Percentiles rank a stretch among this genome's conserved stretches.
These are phyloP conservation scores for Calonectria hawksworthii DNA, from an alignment of 2,329 filamentous ascomycete genomes.

Conservation along the genomic window DNA sequence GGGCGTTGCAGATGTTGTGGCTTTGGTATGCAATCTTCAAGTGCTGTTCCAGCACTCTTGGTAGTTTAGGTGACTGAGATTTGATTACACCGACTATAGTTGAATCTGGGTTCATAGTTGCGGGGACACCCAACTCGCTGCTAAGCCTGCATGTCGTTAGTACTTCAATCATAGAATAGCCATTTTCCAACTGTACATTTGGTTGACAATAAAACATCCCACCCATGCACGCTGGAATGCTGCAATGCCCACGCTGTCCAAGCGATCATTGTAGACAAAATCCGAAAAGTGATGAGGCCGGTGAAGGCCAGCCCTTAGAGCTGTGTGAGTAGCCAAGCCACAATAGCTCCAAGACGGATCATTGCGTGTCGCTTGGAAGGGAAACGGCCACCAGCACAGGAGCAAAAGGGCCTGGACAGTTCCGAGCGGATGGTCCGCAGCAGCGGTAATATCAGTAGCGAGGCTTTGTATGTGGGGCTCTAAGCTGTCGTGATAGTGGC, in stretches of 20 bases:
- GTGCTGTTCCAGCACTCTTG: not conserved
- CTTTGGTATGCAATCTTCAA: slow-evolving; percentile 12
- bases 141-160: not conserved
- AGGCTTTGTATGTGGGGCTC: not conserved
- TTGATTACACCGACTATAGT: not conserved
- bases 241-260: not conserved
- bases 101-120: not conserved
- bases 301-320: slow-evolving; percentile 1
- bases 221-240: slow-evolving; percentile 5
- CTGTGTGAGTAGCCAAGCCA: not conserved
- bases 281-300: slow-evolving; percentile 13
- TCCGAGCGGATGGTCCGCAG: slow-evolving; percentile 9
- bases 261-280: slow-evolving; percentile 9
- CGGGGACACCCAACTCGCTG: not conserved
- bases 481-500: slow-evolving; percentile 2
- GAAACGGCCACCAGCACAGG: slow-evolving; percentile 15
- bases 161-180: not conserved
- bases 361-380: slow-evolving; percentile 3
- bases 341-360: slow-evolving; percentile 13
- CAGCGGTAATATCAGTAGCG: not conserved
- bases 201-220: slow-evolving; percentile 1
- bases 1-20: slow-evolving; percentile 14
- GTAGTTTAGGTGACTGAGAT: not conserved
- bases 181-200: not conserved
- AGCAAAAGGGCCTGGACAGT: slow-evolving; percentile 11